Base-by-base conservation (phyloP, 768 basidiomycete genomes). In the Obba rivulosa region DNA sequence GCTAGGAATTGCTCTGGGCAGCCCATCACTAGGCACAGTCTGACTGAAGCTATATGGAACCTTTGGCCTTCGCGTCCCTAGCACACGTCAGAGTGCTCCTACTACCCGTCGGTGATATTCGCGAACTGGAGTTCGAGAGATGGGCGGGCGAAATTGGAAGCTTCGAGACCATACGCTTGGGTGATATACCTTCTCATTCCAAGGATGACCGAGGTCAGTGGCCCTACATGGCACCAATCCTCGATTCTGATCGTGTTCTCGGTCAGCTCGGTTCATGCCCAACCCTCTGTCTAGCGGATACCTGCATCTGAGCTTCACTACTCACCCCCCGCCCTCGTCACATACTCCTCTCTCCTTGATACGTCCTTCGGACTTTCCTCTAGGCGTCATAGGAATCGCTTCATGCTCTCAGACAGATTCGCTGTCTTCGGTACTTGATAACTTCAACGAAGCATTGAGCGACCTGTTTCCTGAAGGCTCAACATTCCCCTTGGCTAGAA, bases 371-470 rank as follows among this genome's bases (percentile, higher is more conserved):
- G 81, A 85, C 53, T 92, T 92, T 51, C 84, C 92, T 2, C 69
- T 97, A 16, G 92, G 87, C 18, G 83, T 95, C 45, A 83, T 99
- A 58, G 96, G 94, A 9, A 75, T 99, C 25, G 82, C 92, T 21
- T 77, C 83, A 24, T 85, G 79, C 57, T 77, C 80, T 10, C 73
- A 76, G 51, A 69, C 71, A 23, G 76, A 81, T 48, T 67, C 80
- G 3, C 61, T 81, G 21, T 63, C 75, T 4, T 68, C 77, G 14
- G 73, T 82, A 57, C 72, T 77, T 52, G 69, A 77, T 23, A 79
- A 90, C 54, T 91, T 92, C 60, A 78, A 85, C 55, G 74, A 76
- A 4, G 63, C 77, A 0, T 55, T 94, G 16, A 69, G 72, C 11
- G 80, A 88, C 46, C 68, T 85, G 18, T 91, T 87, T 57, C 81